Conservation (phyloP, 2,329 filamentous ascomycete genomes). For the Fusarium sp. region DNA sequence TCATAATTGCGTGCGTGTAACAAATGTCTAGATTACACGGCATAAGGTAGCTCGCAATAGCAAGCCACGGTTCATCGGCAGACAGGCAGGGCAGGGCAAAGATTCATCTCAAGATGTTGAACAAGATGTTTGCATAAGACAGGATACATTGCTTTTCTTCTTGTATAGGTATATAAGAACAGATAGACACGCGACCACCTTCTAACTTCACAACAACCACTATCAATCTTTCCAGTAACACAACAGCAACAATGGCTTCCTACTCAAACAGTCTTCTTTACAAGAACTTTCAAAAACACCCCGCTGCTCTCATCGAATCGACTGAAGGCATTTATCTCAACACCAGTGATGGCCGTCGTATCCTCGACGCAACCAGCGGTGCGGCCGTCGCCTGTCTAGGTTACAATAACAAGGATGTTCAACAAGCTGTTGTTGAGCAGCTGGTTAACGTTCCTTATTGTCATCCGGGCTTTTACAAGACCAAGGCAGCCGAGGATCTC, state of each 20-base stretch:
- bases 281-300: slow-evolving; percentile 43
- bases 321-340: slow-evolving; percentile 34
- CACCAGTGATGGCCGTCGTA: slow-evolving; percentile 37
- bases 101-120: neutral
- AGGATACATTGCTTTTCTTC: no score
- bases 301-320: slow-evolving; percentile 36
- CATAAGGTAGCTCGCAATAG: neutral
- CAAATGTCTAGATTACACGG: slow-evolving; percentile 3
- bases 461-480: slow-evolving; percentile 40
- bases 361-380: slow-evolving; percentile 42
- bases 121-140: neutral
- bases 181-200: neutral
- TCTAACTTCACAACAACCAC: neutral
- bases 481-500: slow-evolving; percentile 32
- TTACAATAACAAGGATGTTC: slow-evolving; percentile 38
- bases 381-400: slow-evolving; percentile 42
- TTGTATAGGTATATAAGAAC: slow-evolving; percentile 11
- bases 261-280: slow-evolving; percentile 38
- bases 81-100: no score
- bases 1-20: neutral
- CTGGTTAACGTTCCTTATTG: slow-evolving; percentile 37
- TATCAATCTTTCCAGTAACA: neutral
- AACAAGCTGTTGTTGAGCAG: slow-evolving; percentile 38
- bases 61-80: neutral
- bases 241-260: slow-evolving; percentile 32